These are phyloP conservation scores for Ceratobasidium sp. DNA, from an alignment of 1,284 basidiomycete genomes.

Conservation along the genomic window DNA sequence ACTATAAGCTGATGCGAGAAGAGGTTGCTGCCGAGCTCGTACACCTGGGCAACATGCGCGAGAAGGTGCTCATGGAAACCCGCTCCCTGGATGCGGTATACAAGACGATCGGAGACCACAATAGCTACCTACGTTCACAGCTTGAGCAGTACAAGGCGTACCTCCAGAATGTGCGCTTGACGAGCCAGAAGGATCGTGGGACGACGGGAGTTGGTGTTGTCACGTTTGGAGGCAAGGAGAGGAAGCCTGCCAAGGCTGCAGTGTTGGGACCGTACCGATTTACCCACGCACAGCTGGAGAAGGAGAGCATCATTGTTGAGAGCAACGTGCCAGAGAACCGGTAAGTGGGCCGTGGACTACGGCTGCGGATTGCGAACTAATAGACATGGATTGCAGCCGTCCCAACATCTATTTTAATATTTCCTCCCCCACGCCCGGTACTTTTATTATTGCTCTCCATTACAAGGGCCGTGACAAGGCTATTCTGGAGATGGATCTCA, in stretches of 20 bases:
- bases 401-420: conserved; percentile 99
- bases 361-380: neutral
- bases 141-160: conserved; percentile 99
- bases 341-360: conserved; percentile 60
- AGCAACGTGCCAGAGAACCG: conserved; percentile 98
- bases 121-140: conserved; percentile 95
- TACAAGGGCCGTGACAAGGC: conserved; percentile 99
- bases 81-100: conserved; percentile 94
- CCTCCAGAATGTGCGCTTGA: conserved; percentile 95
- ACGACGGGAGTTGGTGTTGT: conserved; percentile 91
- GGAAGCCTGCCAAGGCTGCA: conserved; percentile 86
- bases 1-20: conserved; percentile 95
- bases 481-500: conserved; percentile 99
- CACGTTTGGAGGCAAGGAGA: conserved; percentile 96
- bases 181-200: conserved; percentile 86
- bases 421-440: conserved; percentile 95
- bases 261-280: conserved; percentile 95
- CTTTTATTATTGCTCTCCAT: conserved; percentile 98
- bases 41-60: conserved; percentile 94
- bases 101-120: conserved; percentile 99
- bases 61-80: conserved; percentile 95
- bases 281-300: conserved; percentile 97
- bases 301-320: conserved; percentile 99
- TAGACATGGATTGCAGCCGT: conserved; percentile 69
- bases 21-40: conserved; percentile 95